Evolutionary conservation across 1,284 basidiomycete genomes (phyloP).

Genomic region (Pyrrhoderma noxium): DNA sequence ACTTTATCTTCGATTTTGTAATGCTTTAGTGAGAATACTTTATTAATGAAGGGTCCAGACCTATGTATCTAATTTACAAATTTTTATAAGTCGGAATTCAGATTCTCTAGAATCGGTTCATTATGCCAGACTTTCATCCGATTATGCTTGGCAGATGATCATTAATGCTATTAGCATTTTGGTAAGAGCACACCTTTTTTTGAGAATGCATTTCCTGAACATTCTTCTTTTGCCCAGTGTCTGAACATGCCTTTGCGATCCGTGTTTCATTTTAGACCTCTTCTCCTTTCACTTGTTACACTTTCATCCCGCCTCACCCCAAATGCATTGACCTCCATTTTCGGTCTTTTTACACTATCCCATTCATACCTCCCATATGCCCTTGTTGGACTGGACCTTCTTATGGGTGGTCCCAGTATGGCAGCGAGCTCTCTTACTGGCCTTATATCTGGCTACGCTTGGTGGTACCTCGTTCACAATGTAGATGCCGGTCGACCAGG

Average conservation of each 20-base stretch:
- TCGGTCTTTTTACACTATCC: slow-evolving; percentile 68
- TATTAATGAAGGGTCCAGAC: not conserved
- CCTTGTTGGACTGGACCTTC: slow-evolving; percentile 64
- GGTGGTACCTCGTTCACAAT: slow-evolving; percentile 67
- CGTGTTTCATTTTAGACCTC: slow-evolving; percentile 53
- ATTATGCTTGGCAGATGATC: slow-evolving; percentile 69
- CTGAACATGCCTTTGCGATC: slow-evolving; percentile 61
- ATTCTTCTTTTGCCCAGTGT: slow-evolving; percentile 28
- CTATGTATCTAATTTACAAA: not conserved
- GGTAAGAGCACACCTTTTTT: slow-evolving; percentile 35
- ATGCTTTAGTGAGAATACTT: slow-evolving; percentile 64
- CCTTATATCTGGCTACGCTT: slow-evolving; percentile 67
- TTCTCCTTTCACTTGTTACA: slow-evolving; percentile 65
- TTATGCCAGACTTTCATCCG: slow-evolving; percentile 54
- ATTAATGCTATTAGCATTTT: slow-evolving; percentile 50
- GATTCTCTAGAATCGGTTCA: slow-evolving; percentile 57
- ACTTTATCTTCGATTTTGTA: slow-evolving; percentile 64
- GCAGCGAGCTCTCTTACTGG: slow-evolving; percentile 61
- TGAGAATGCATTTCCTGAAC: not conserved
- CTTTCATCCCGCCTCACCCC: slow-evolving; percentile 62
- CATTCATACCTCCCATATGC: slow-evolving; percentile 70
- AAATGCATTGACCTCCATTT: slow-evolving; percentile 59
- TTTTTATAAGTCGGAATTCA: slow-evolving; percentile 46
- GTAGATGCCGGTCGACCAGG: slow-evolving; percentile 19
- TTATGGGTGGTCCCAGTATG: slow-evolving; percentile 53